phyloP scores from a whole-genome alignment of 2,329 filamentous ascomycete species.

The Xylaria polymorpha region DNA sequence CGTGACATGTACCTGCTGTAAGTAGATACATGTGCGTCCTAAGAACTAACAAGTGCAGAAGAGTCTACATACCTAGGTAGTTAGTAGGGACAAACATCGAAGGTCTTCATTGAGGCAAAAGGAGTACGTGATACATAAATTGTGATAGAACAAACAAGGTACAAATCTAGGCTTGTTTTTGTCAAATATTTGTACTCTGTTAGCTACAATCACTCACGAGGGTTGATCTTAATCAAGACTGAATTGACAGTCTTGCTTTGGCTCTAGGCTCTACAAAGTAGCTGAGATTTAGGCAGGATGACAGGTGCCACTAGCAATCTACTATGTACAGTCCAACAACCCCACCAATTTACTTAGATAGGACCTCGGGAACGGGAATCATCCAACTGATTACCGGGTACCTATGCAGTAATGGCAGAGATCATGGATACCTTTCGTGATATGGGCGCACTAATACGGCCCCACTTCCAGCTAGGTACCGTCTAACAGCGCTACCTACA shows the following conservation, averaged over 20 bases:
- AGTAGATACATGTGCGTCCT: conserved; percentile 10
- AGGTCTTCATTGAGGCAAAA: too few relatives aligned
- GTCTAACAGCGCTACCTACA: conserved; percentile 21
- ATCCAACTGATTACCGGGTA: neutral
- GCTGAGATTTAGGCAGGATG: conserved; percentile 6
- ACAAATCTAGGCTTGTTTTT: neutral
- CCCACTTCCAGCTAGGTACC: conserved; percentile 28
- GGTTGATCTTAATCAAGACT: neutral
- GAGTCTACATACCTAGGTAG: too few relatives aligned
- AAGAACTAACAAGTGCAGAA: too few relatives aligned
- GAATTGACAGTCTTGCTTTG: neutral
- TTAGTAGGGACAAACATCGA: too few relatives aligned
- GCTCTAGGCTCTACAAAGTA: conserved; percentile 14
- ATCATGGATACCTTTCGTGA: neutral
- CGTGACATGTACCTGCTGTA: conserved; percentile 3
- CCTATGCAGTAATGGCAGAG: neutral
- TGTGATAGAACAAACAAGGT: neutral
- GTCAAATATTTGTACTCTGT: too few relatives aligned
- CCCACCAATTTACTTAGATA: conserved; percentile 9
- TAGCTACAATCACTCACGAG: neutral
- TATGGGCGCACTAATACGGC: neutral
- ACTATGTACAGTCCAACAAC: neutral
- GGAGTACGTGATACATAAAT: neutral
- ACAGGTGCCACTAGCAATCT: neutral
- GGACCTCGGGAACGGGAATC: too few relatives aligned